These are phyloP conservation scores for Kappamyces sp. DNA, from an alignment of 192 early-diverging fungal genomes.

Conservation along the genomic window DNA sequence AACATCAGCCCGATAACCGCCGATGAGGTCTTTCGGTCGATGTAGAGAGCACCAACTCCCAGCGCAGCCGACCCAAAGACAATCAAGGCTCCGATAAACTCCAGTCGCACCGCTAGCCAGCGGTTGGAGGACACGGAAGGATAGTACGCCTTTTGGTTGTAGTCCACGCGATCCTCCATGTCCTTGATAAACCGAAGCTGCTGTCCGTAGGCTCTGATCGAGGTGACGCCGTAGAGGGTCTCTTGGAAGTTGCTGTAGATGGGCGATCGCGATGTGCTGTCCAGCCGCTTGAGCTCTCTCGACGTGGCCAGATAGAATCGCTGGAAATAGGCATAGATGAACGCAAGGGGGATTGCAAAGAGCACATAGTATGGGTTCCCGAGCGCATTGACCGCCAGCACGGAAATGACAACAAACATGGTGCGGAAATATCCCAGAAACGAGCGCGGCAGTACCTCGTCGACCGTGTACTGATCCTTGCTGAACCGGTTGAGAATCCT, in stretches of 20 bases:
- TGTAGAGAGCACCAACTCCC: slow-evolving; percentile 55
- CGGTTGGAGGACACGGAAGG: slow-evolving; percentile 59
- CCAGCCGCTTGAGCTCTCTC: slow-evolving; percentile 54
- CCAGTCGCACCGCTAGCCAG: slow-evolving; percentile 64
- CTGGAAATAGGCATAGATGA: slow-evolving; percentile 49
- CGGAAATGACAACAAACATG: slow-evolving; percentile 42
- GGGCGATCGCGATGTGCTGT: slow-evolving; percentile 47
- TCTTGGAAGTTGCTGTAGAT: slow-evolving; percentile 56
- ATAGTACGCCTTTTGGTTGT: slow-evolving; percentile 75
- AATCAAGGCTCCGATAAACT: slow-evolving; percentile 72
- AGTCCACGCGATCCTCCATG: slow-evolving; percentile 68
- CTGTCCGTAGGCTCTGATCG: slow-evolving; percentile 56
- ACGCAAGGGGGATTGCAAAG: slow-evolving; percentile 43
- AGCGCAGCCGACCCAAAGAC: slow-evolving; percentile 73
- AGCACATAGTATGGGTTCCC: slow-evolving; percentile 39
- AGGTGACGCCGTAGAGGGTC: slow-evolving; percentile 47
- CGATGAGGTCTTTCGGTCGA: slow-evolving; percentile 40
- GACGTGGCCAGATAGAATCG: slow-evolving; percentile 48
- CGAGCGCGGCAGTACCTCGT: slow-evolving; percentile 54
- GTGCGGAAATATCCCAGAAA: slow-evolving; percentile 49
- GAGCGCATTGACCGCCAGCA: slow-evolving; percentile 45
- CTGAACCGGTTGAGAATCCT: slow-evolving; percentile 86
- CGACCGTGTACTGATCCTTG: slow-evolving; percentile 77
- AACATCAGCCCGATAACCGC: slow-evolving; percentile 48
- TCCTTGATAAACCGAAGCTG: slow-evolving; percentile 55